Base-by-base conservation (phyloP, 345 rosid genomes). In the Streptanthus diversifolius region DNA sequence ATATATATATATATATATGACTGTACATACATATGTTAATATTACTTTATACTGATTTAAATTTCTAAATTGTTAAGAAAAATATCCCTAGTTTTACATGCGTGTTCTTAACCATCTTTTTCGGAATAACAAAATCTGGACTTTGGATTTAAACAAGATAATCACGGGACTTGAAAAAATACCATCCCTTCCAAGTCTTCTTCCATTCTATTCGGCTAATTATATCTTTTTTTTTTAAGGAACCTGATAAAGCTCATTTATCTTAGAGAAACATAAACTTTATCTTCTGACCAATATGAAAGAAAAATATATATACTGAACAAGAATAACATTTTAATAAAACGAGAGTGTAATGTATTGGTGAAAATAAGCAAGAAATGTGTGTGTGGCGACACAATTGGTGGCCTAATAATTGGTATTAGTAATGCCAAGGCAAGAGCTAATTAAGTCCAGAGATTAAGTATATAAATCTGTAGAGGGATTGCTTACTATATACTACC, bases 401-500 rank as follows among this genome's bases (percentile, higher is more conserved):
- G 24, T 56, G 59, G 52, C 66, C 72, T 47, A 57, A 36, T 47
- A 67, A 15, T 49, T 66, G 45, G 73, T 58, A 27, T 37, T 11
- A 73, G 71, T 43, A 36, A 36, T 45, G 22, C 59, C 25, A 47
- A 36, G 39, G 35, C 18, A 47, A 36, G 48, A 55, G 48, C 58
- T 43, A 64, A 54, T 15, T 12, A 73, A 44, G 51, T 55, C 58
- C 58, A 65, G 32, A 45, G 39, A 55, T 55, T 48, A 25, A 66
- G 72, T 57, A 66, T 29, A 48, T 49, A 37, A 47, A 39, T 21
- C 55, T 74, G 78, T 29, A 58, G 77, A 65, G 40, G 32, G 21
- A 13, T 45, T 55, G 12, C 71, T 44, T 33, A 40, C 24, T 45
- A 64, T 39, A 48, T 74, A 64, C 71, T 74, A 64, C 71, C 70